These are phyloP conservation scores for Bacterosira constricta DNA, from an alignment of 108 stramenopile genomes.

Conservation along the genomic window DNA sequence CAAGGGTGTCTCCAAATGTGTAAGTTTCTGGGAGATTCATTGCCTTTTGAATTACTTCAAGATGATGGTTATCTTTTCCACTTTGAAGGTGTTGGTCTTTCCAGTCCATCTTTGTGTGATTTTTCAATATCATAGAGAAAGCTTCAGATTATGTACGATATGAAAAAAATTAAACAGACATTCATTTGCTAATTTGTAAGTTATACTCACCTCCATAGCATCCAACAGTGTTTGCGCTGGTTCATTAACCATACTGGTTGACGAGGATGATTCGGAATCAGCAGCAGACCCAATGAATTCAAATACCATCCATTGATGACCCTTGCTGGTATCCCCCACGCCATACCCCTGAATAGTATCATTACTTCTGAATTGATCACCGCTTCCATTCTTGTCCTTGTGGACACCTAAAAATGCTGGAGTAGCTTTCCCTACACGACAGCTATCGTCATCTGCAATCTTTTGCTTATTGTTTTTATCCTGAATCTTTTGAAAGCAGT, in stretches of 20 bases:
- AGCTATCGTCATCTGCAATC: too few relatives aligned
- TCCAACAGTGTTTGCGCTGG: conserved; percentile 58
- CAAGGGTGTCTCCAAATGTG: conserved; percentile 60
- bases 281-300: conserved; percentile 32
- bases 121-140: background rate
- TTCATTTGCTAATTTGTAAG: background rate
- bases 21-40: conserved; percentile 46
- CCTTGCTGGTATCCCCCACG: background rate
- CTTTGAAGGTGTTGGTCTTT: conserved; percentile 31
- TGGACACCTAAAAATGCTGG: conserved; percentile 45
- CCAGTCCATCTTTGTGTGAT: conserved; percentile 37
- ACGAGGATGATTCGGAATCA: too few relatives aligned
- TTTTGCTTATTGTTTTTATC: conserved; percentile 7
- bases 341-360: background rate
- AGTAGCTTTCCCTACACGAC: background rate
- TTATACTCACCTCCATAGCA: conserved; percentile 53
- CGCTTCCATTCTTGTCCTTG: conserved; percentile 35
- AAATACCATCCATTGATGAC: conserved; percentile 73
- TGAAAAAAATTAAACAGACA: background rate
- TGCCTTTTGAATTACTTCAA: conserved; percentile 47
- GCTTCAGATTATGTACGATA: background rate
- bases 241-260: background rate
- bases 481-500: conserved; percentile 61
- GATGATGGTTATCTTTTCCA: conserved; percentile 32
- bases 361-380: background rate